Evolutionary conservation across 2,329 filamentous ascomycete genomes (phyloP), one percentile per base, ranked within the genome.

Genomic region (Berkeleyomyces rouxiae): DNA sequence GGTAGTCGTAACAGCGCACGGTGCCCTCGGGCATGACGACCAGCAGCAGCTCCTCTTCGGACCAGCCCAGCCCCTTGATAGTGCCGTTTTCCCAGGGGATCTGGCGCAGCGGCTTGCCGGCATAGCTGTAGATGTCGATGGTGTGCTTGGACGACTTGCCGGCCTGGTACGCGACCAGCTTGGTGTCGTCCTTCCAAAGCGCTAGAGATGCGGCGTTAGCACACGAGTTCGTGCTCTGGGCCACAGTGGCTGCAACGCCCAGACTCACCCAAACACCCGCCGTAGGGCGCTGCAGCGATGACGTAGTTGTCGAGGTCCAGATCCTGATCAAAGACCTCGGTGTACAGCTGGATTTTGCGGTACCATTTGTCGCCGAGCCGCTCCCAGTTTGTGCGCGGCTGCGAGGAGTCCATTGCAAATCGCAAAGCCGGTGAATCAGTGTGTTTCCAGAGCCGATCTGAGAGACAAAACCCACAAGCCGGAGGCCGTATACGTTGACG

Each of bases 291-390:
- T 70, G 91, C 93, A 64, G 86, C 85, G 70, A 96, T 85, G 70
- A 92, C 81, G 76, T 95, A 95, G 77, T 93, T 95, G 77, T 96
- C 91, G 68, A 99, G 82, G 76, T 99, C 91, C 66, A 96, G 79
- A 71, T 96, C 90, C 71, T 88, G 83, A 74, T 96, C 90, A 73
- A 97, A 99, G 67, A 97, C 82, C 67, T 85, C 87, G 65, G 90
- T 91, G 78, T 97, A 99, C 65, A 96, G 83, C 74, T 92, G 88
- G 63, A 88, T 85, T 77, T 95, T 96, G 73, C 92, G 88, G 77
- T 97, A 99, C 79, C 95, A 97, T 70, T 84, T 86, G 74, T 95
- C 88, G 71, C 90, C 93, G 67, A 97, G 84, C 74, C 83, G 87
- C 78, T 96, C 90, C 93, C 93, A 99, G 74, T 92, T 89, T 69